Base-by-base conservation (phyloP, 768 basidiomycete genomes). In the Pleurotus tuber-regium region DNA sequence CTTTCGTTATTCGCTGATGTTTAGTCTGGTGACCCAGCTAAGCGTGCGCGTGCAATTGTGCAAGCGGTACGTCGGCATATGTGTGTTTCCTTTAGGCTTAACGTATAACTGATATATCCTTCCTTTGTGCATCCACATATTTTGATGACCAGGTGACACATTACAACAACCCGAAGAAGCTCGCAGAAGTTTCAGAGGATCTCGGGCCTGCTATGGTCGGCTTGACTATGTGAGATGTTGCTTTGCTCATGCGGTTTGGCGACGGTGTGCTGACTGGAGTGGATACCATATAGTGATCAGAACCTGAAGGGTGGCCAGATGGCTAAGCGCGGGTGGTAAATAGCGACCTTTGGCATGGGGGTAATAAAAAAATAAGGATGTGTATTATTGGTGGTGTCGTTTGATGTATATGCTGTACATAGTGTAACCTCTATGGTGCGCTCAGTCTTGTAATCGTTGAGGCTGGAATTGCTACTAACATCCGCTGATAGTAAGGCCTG, bases 151-250 rank as follows among this genome's bases (percentile, higher is more conserved):
- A 88, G 86, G 85, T 87, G 10, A 98, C 96, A 1, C 96, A 99
- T 75, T 88, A 85, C 78, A 92, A 98, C 73, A 96, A 97, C 70
- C 84, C 94, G 8, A 87, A 90, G 63, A 77, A 93, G 38, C 80
- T 98, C 38, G 93, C 94, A 18, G 93, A 98, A 71, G 73, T 90
- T 11, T 93, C 91, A 14, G 87, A 91, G 64, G 76, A 92, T 68
- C 66, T 98, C 25, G 94, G 94, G 16, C 74, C 82, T 41, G 84
- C 94, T n/a, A 98, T 98, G 94, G 91, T 93, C 44, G 94, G 94
- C 35, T 73, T 95, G 54, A 87, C 84, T 7, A 93, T 94, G 90
- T 91, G 61, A 65, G 87, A 70, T n/a, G 19, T 35, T 8, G 43
- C 33, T 24, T 10, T 12, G 30, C 7, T 4, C 4, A 41, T 44